phyloP scores from a whole-genome alignment of 2,329 filamentous ascomycete species.

The Botryotinia calthae region DNA sequence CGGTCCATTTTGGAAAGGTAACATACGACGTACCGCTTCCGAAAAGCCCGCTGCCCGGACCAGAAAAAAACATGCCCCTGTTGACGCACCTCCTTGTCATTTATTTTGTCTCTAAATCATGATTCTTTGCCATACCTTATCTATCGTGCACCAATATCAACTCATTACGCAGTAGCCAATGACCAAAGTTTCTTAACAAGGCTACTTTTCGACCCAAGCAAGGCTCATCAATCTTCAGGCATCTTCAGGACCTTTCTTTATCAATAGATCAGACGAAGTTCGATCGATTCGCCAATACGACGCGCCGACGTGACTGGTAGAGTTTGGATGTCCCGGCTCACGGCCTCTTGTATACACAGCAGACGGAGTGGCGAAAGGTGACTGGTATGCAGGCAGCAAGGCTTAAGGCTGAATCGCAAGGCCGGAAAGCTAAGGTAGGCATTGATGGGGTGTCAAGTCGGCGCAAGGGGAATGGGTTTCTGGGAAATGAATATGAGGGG shows the following conservation, averaged over 20 bases:
- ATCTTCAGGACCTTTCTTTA: background rate
- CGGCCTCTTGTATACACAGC: conserved; percentile 31
- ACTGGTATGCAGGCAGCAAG: conserved; percentile 48
- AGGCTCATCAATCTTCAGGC: background rate
- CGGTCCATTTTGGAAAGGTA: background rate
- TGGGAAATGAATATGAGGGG: conserved; percentile 32
- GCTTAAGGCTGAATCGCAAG: conserved; percentile 56
- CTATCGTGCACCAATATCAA: conserved; percentile 20
- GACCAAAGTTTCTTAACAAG: conserved; percentile 16
- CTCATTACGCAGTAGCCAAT: conserved; percentile 17
- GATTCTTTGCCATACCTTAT: conserved; percentile 20
- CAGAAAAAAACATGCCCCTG: conserved; percentile 21
- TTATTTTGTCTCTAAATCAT: conserved; percentile 13
- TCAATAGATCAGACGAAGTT: background rate
- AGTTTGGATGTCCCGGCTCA: conserved; percentile 21
- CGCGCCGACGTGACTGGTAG: conserved; percentile 10
- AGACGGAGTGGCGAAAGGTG: conserved; percentile 38
- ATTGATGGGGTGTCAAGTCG: conserved; percentile 7
- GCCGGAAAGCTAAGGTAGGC: conserved; percentile 59
- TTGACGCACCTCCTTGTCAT: conserved; percentile 18
- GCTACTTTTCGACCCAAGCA: conserved; percentile 2
- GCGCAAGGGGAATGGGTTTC: conserved; percentile 22
- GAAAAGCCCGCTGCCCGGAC: conserved; percentile 17
- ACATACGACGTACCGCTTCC: background rate
- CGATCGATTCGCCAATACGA: conserved; percentile 12